phyloP scores from a whole-genome alignment of 2,329 filamentous ascomycete genomes.

The Hirsutella thompsonii region DNA sequence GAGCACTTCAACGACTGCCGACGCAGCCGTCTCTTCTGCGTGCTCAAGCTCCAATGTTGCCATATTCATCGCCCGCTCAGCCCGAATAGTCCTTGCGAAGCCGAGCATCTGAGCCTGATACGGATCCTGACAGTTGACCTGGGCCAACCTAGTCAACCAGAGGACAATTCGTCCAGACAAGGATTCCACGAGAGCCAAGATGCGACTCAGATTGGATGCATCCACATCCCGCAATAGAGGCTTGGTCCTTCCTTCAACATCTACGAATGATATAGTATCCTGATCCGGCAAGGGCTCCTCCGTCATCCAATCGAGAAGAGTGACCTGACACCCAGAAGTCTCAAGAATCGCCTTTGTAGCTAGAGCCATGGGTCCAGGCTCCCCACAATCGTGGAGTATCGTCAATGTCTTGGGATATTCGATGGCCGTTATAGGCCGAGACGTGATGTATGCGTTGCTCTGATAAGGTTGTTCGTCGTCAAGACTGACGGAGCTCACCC shows the following conservation, averaged over 20 bases:
- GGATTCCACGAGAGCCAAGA: neutral
- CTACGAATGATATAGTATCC: too few species aligned
- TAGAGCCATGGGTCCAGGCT: too few species aligned
- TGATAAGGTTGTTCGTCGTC: conserved; percentile 1
- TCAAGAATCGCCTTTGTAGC: too few species aligned
- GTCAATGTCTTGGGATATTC: neutral
- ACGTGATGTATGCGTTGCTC: neutral
- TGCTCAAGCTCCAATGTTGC: conserved; percentile 14
- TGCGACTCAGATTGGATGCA: neutral
- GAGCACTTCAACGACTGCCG: neutral
- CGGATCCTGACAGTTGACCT: conserved; percentile 14
- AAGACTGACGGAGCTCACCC: neutral
- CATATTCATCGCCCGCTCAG: conserved; percentile 13
- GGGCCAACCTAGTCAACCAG: conserved; percentile 16
- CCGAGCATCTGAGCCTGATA: conserved; percentile 13
- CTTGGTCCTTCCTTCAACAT: too few species aligned
- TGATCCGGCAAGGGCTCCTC: too few species aligned
- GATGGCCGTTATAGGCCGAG: neutral
- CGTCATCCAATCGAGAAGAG: too few species aligned
- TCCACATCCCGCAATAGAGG: neutral
- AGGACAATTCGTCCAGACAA: conserved; percentile 6
- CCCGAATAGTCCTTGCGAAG: conserved; percentile 12
- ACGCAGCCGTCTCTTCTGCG: neutral
- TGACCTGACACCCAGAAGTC: too few species aligned
- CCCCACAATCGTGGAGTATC: neutral